These are phyloP conservation scores for Metschnikowia chrysomelidarum DNA, from an alignment of 805 yeast species.

Conservation along the genomic window DNA sequence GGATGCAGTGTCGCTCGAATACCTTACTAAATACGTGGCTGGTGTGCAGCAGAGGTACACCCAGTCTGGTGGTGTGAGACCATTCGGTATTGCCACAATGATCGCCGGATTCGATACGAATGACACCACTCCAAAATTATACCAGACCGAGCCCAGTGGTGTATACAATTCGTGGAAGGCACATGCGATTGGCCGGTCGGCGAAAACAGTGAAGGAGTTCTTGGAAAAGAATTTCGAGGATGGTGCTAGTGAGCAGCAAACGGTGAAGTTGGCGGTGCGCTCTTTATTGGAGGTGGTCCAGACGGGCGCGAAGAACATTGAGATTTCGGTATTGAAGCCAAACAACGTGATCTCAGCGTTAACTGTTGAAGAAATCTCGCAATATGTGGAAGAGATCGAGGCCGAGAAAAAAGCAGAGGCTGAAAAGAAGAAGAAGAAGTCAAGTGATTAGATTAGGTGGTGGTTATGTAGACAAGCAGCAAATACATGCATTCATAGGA, in stretches of 20 bases:
- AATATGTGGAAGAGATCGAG: slow-evolving; percentile 78
- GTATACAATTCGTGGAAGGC: slow-evolving; percentile 98
- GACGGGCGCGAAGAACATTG: slow-evolving; percentile 96
- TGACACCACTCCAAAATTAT: slow-evolving; percentile 76
- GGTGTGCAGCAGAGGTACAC: slow-evolving; percentile 97
- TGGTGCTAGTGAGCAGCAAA: slow-evolving; percentile 61
- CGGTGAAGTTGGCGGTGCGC: slow-evolving; percentile 79
- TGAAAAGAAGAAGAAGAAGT: slow-evolving; percentile 57
- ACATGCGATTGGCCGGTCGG: slow-evolving; percentile 91
- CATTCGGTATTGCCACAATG: slow-evolving; percentile 93
- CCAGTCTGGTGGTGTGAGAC: slow-evolving; percentile 97
- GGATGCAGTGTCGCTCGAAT: slow-evolving; percentile 89
- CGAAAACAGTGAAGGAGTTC: slow-evolving; percentile 93
- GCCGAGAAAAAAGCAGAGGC: slow-evolving; percentile 83
- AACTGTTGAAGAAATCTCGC: slow-evolving; percentile 68
- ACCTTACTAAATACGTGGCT: slow-evolving; percentile 92
- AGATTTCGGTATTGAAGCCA: slow-evolving; percentile 82
- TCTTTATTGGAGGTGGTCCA: slow-evolving; percentile 94
- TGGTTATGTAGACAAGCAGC: neutral
- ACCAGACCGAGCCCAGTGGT: slow-evolving; percentile 97
- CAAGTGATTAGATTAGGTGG: slow-evolving; percentile 14
- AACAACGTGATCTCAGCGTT: slow-evolving; percentile 57
- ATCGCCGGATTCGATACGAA: slow-evolving; percentile 94
- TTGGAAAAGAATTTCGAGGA: slow-evolving; percentile 82
- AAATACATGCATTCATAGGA: too few species aligned